Evolutionary conservation across 331 rosid genomes (phyloP).

Genomic region (Stylosanthes scabra): DNA sequence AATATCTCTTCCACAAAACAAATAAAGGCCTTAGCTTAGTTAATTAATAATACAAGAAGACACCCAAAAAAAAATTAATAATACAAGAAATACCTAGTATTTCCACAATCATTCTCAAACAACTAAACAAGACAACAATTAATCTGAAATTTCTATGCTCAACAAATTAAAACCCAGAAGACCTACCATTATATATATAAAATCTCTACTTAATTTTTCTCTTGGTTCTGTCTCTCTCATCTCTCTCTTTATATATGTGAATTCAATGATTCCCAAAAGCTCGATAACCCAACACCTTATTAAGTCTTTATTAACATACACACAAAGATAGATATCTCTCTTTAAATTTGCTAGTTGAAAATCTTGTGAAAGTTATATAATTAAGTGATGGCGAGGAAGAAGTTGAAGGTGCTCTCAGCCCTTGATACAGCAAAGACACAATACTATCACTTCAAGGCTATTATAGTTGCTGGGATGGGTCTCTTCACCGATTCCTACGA

Average conservation of each 20-base stretch:
- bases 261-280: background rate
- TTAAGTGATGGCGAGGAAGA: constrained; percentile 43
- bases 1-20: no score
- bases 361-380: background rate
- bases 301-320: background rate
- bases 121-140: background rate
- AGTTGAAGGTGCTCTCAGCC: constrained; percentile 65
- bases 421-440: constrained; percentile 68
- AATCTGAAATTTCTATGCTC: background rate
- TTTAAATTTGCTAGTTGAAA: background rate
- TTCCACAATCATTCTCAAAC: no score
- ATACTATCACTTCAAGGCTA: constrained; percentile 65
- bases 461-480: constrained; percentile 69
- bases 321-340: background rate
- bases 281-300: background rate
- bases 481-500: constrained; percentile 67
- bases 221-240: no score
- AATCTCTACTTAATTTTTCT: no score
- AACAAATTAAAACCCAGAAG: background rate
- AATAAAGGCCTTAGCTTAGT: no score
- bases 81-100: no score
- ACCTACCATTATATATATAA: no score
- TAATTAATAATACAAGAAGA: no score
- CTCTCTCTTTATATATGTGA: no score
- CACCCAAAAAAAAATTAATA: no score